Evolutionary conservation across 441 rosid genomes (phyloP), one percentile per base, ranked within the genome.

Genomic region (Raphanus hybrid): DNA sequence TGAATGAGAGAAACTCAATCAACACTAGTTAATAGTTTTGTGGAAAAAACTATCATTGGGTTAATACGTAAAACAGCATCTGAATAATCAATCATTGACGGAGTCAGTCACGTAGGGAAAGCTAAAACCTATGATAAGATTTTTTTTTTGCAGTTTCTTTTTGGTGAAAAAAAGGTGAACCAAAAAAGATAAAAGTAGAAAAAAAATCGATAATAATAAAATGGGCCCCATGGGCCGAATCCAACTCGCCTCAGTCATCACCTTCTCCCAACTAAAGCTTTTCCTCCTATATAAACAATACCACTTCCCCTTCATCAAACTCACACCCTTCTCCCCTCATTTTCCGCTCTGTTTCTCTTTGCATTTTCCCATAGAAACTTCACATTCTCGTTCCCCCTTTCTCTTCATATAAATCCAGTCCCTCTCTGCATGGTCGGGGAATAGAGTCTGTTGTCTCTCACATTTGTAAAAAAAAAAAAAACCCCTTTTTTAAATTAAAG

Each of bases 271-370:
- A 7, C 60, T 55, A 12, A 15, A 6, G 1, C 16, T 6, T 8
- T 2, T 5, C 1, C 3, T 75, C 78, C 85, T 90, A 90, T 94
- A 89, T 73, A 92, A 88, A 0, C 12, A 12, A 0, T 5, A 85
- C 29, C 62, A 5, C 5, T 77, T 65, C 23, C 80, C 78, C 0
- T 64, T 67, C 92, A 81, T 75, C 87, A 89, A 89, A 69, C 60
- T 86, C 96, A 87, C 94, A 87, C 34, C 96, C 8, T 54, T 37
- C 78, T 58, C 8, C 59, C 73, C 4, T 37, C 77, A 65, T 3
- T 55, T 55, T 55, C 26, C 60, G 60, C 60, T 71, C 82, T 58
- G 39, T 65, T 45, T 41, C 58, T 15, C 54, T 70, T 61, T 78
- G 72, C 69, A 3, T 35, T 85, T 76, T 73, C 79, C 70, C 34